Conservation (phyloP, 2,329 filamentous ascomycete species). For the Phialophora chinensis region DNA sequence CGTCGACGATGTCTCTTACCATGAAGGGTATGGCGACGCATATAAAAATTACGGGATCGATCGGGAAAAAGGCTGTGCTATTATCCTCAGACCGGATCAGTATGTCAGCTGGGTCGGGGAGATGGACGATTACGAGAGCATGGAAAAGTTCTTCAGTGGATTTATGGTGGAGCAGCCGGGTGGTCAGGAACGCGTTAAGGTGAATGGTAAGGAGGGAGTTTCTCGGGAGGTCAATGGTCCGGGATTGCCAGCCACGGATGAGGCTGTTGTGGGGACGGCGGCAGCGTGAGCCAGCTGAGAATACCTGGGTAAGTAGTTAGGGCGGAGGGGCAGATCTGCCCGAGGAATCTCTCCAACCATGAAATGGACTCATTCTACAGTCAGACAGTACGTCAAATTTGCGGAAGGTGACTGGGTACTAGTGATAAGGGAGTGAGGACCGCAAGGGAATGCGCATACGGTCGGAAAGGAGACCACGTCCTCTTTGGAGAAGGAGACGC, state of each 20-base stretch:
- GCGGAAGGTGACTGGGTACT: no score
- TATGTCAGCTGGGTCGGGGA: constrained; percentile 56
- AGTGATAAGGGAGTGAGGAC: no score
- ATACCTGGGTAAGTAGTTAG: neutral
- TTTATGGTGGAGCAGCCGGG: constrained; percentile 22
- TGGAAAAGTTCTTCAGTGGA: constrained; percentile 35
- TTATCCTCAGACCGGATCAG: constrained; percentile 70
- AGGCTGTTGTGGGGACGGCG: neutral
- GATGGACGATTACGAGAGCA: constrained; percentile 34
- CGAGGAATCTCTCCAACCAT: no score
- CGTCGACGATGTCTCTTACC: constrained; percentile 60
- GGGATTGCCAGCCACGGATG: neutral
- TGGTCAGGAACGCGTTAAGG: neutral
- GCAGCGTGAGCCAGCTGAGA: neutral
- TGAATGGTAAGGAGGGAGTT: neutral
- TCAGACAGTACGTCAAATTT: no score
- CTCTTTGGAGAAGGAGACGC: neutral
- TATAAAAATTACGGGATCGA: constrained; percentile 65
- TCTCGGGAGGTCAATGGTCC: neutral
- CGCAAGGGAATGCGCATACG: no score
- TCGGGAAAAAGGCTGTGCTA: constrained; percentile 60
- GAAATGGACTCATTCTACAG: no score
- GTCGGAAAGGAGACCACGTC: neutral
- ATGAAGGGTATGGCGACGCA: constrained; percentile 57
- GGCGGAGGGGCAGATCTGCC: no score